A percentile compares a stretch with the other conserved stretches of the same genome.
phyloP scores from a whole-genome alignment of 1,284 basidiomycete genomes.

The Cutaneotrichosporon cutaneum region DNA sequence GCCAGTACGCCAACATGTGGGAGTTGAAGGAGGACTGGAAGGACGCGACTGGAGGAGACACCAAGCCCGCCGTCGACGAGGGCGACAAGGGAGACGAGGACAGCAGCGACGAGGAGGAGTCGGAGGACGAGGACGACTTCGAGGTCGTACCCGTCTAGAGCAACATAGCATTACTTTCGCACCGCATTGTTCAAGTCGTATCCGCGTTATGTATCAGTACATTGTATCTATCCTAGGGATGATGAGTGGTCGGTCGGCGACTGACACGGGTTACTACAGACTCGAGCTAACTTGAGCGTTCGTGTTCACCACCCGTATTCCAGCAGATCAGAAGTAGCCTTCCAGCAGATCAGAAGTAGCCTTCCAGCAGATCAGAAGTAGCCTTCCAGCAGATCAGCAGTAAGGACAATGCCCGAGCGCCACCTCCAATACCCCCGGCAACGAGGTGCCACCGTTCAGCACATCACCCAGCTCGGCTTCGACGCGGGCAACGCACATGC shows the following conservation, averaged over 20 bases:
- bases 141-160: constrained; percentile 26
- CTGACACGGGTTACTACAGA: too few species aligned
- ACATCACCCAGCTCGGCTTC: too few species aligned
- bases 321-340: too few species aligned
- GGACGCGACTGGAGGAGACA: constrained; percentile 13
- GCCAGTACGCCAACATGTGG: constrained; percentile 59
- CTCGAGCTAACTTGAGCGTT: too few species aligned
- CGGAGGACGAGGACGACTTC: constrained; percentile 31
- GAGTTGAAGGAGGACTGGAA: constrained; percentile 40
- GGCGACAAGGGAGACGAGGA: constrained; percentile 15
- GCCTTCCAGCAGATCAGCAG: too few species aligned
- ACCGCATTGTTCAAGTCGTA: background rate
- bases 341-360: too few species aligned
- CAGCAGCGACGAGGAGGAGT: constrained; percentile 20
- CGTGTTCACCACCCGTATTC: too few species aligned
- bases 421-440: too few species aligned
- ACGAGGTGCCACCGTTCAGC: too few species aligned
- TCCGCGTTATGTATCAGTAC: constrained; percentile 8
- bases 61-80: constrained; percentile 8
- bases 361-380: too few species aligned
- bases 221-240: background rate
- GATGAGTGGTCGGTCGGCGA: background rate
- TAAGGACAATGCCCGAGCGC: too few species aligned
- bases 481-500: too few species aligned
- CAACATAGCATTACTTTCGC: constrained; percentile 1